Percentiles rank a stretch among this genome's conserved stretches.
phyloP scores from a whole-genome alignment of 306 rosid species.

The Fagus crenata region DNA sequence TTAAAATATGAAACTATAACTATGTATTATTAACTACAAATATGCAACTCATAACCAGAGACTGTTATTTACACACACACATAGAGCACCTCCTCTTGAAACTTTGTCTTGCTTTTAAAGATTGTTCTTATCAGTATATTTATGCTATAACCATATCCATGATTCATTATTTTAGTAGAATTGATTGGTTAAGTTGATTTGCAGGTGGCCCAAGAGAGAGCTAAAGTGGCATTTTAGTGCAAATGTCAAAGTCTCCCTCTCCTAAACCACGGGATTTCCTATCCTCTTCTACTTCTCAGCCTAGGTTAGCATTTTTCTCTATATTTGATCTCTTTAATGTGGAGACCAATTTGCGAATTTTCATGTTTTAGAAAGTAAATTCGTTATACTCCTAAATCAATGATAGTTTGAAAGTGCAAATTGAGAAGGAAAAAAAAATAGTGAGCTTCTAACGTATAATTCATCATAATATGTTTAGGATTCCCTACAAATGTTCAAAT shows the following conservation, averaged over 20 bases:
- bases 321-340: slow-evolving; percentile 7
- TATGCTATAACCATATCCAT: not conserved
- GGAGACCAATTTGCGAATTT: not conserved
- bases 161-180: slow-evolving; percentile 10
- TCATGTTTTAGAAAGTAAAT: not conserved
- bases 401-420: not conserved
- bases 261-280: slow-evolving; percentile 36
- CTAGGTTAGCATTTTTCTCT: slow-evolving; percentile 44
- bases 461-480: not conserved
- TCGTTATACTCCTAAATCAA: not conserved
- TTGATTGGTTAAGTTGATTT: slow-evolving; percentile 23
- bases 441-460: not conserved
- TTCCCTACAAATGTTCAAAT: not conserved
- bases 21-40: not conserved
- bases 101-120: not conserved
- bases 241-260: slow-evolving; percentile 80
- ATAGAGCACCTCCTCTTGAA: not conserved
- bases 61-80: not conserved
- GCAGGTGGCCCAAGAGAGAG: slow-evolving; percentile 49
- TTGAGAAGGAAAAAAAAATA: not conserved
- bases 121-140: not conserved
- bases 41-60: not conserved
- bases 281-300: slow-evolving; percentile 43
- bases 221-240: slow-evolving; percentile 45
- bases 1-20: too few relatives aligned